phyloP scores from a whole-genome alignment of 2,329 filamentous ascomycete species.

The Fusarium fujikuroi region DNA sequence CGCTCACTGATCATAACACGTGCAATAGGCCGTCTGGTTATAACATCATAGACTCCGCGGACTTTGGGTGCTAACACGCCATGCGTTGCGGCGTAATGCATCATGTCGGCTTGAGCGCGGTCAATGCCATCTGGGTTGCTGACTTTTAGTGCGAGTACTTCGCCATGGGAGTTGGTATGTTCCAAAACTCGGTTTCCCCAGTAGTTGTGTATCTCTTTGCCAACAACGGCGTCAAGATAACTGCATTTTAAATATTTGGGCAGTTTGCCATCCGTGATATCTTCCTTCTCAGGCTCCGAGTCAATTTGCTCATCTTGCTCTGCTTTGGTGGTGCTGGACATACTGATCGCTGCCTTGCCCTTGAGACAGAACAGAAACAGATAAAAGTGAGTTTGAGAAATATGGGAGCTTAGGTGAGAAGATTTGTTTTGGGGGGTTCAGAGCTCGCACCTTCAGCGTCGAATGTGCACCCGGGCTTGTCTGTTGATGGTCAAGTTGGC shows the following conservation, averaged over 20 bases:
- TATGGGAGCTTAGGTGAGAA: no score
- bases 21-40: background rate
- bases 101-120: slow-evolving; percentile 1
- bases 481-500: no score
- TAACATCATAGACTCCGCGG: background rate
- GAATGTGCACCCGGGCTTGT: no score
- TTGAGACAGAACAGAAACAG: no score
- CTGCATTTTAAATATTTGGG: background rate
- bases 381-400: no score
- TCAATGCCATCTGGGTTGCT: background rate
- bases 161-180: background rate
- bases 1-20: background rate
- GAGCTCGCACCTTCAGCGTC: no score
- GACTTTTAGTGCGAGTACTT: background rate
- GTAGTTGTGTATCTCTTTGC: background rate
- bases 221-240: background rate
- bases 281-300: no score
- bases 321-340: no score
- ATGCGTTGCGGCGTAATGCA: background rate
- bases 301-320: no score
- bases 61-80: background rate
- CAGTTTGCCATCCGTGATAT: no score
- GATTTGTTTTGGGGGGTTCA: no score
- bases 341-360: no score
- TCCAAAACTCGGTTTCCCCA: background rate